These are phyloP conservation scores for Xerocomus amazonicus DNA, from an alignment of 1,284 basidiomycete genomes.

Conservation along the genomic window DNA sequence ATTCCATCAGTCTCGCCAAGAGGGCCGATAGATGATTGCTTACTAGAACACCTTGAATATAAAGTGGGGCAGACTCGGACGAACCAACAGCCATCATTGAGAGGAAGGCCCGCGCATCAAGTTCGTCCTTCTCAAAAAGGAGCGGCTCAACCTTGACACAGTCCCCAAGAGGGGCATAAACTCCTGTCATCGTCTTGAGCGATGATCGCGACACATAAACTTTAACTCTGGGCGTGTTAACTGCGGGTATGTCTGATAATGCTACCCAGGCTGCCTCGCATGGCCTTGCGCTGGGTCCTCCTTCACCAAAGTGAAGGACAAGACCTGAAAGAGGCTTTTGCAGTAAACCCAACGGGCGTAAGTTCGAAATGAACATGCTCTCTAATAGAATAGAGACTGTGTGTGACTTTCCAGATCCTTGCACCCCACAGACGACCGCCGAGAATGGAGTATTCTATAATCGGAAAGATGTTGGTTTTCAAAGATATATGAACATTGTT, in stretches of 20 bases:
- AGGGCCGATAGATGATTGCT: slow-evolving; percentile 18
- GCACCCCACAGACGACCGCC: slow-evolving; percentile 57
- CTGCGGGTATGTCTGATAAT: slow-evolving; percentile 33
- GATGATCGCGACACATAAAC: slow-evolving; percentile 66
- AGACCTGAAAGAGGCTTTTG: slow-evolving; percentile 56
- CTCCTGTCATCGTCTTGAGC: slow-evolving; percentile 52
- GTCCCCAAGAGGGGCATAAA: slow-evolving; percentile 51
- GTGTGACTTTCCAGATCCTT: slow-evolving; percentile 70
- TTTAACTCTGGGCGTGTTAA: slow-evolving; percentile 46
- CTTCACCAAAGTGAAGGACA: slow-evolving; percentile 67
- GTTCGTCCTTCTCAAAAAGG: slow-evolving; percentile 54
- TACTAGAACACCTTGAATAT: slow-evolving; percentile 61
- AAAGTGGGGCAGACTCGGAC: slow-evolving; percentile 58
- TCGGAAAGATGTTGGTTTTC: neutral
- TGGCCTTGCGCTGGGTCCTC: slow-evolving; percentile 51
- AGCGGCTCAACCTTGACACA: slow-evolving; percentile 53
- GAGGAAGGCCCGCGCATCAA: slow-evolving; percentile 63
- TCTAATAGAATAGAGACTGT: slow-evolving; percentile 64
- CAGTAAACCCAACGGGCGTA: slow-evolving; percentile 46
- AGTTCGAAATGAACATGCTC: slow-evolving; percentile 56
- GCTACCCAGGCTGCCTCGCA: slow-evolving; percentile 65
- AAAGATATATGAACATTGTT: neutral
- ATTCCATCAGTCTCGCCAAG: slow-evolving; percentile 11
- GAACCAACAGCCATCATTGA: slow-evolving; percentile 66
- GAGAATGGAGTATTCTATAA: slow-evolving; percentile 57